Evolutionary conservation across 257 asterid genomes (phyloP).

Genomic region (Catharanthus roseus): DNA sequence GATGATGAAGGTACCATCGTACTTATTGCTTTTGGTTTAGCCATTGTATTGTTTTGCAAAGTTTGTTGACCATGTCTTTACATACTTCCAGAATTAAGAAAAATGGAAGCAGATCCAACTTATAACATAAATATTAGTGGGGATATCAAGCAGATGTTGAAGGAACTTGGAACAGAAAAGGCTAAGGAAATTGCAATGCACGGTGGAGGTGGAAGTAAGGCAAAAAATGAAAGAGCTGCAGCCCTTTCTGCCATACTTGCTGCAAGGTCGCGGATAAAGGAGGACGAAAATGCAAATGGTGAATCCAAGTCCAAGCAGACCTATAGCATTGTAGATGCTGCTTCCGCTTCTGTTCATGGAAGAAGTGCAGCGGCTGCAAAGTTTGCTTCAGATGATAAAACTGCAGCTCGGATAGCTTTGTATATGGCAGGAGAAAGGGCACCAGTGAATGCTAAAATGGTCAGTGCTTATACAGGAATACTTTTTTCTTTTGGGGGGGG

Average conservation of each 20-base stretch:
- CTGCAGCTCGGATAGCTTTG: slow-evolving; percentile 97
- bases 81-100: slow-evolving; percentile 50
- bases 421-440: slow-evolving; percentile 96
- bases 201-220: slow-evolving; percentile 99
- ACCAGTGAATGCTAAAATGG: slow-evolving; percentile 89
- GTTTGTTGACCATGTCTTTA: not conserved
- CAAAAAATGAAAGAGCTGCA: slow-evolving; percentile 74
- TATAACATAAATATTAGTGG: slow-evolving; percentile 80
- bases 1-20: slow-evolving; percentile 77
- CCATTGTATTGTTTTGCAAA: not conserved
- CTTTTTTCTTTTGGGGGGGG: not conserved
- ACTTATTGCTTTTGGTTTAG: not conserved
- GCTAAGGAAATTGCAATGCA: slow-evolving; percentile 89
- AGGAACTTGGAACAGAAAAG: slow-evolving; percentile 85
- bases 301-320: slow-evolving; percentile 49
- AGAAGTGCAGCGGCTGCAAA: slow-evolving; percentile 97
- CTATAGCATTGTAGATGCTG: slow-evolving; percentile 95
- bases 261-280: slow-evolving; percentile 89
- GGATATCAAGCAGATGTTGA: slow-evolving; percentile 83
- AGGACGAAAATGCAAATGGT: slow-evolving; percentile 39
- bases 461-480: slow-evolving; percentile 30
- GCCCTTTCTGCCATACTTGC: slow-evolving; percentile 48
- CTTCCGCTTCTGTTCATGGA: slow-evolving; percentile 97
- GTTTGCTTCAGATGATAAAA: slow-evolving; percentile 71
- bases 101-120: slow-evolving; percentile 75